phyloP scores from a whole-genome alignment of 2,329 filamentous ascomycete genomes.

The Meredithiella fracta region DNA sequence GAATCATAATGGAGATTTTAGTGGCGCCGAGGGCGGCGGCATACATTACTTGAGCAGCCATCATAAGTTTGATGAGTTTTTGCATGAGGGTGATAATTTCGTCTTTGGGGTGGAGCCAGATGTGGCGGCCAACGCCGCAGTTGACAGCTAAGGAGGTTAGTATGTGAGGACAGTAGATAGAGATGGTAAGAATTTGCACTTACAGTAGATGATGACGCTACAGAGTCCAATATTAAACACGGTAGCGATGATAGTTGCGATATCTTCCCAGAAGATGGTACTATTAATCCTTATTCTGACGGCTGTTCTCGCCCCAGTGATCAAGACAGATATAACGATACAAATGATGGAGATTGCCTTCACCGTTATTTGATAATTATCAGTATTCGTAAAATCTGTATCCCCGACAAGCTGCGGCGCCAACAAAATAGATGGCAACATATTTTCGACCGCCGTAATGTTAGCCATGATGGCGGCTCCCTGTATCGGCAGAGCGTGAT shows the following conservation, averaged over 20 bases:
- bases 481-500: too few species aligned
- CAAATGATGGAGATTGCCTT: background rate
- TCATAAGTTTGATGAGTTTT: slow-evolving; percentile 17
- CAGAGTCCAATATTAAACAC: slow-evolving; percentile 4
- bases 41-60: slow-evolving; percentile 20
- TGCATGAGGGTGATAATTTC: slow-evolving; percentile 6
- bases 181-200: background rate
- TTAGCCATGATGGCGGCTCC: too few species aligned
- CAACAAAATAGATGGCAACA: too few species aligned
- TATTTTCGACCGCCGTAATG: too few species aligned
- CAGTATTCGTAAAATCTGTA: slow-evolving; percentile 8
- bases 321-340: background rate
- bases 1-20: slow-evolving; percentile 22
- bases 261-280: slow-evolving; percentile 13
- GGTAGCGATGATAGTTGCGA: slow-evolving; percentile 8
- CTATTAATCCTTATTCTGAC: slow-evolving; percentile 6
- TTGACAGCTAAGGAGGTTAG: slow-evolving; percentile 12
- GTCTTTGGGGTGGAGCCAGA: slow-evolving; percentile 6
- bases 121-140: slow-evolving; percentile 10
- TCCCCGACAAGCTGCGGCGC: background rate
- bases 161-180: background rate
- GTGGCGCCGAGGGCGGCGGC: slow-evolving; percentile 21
- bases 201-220: slow-evolving; percentile 4
- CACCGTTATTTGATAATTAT: background rate
- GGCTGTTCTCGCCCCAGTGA: slow-evolving; percentile 8